Conservation (phyloP, 2,329 filamentous ascomycete genomes). For the Alternaria incomplexa region DNA sequence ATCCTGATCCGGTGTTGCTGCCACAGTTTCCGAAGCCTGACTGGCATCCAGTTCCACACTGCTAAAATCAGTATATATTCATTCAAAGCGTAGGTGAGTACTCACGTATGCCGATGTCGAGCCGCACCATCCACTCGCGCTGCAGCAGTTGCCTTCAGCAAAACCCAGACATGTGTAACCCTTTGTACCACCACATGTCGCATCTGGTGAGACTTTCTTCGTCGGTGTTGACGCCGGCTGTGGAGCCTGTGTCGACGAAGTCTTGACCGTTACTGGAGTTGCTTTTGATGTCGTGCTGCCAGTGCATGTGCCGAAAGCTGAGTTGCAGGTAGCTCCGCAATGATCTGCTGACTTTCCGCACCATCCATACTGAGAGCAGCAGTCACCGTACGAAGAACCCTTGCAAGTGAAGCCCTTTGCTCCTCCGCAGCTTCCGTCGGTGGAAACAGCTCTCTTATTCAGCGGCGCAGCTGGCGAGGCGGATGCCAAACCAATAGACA, state of each 20-base stretch:
- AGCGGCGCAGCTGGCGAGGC: slow-evolving; percentile 13
- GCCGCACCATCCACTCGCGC: slow-evolving; percentile 51
- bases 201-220: slow-evolving; percentile 40
- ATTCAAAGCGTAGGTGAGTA: slow-evolving; percentile 5
- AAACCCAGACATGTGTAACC: slow-evolving; percentile 34
- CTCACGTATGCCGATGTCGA: slow-evolving; percentile 30
- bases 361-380: slow-evolving; percentile 52
- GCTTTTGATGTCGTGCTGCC: slow-evolving; percentile 9
- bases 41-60: slow-evolving; percentile 44
- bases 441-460: slow-evolving; percentile 41
- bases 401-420: slow-evolving; percentile 50
- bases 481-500: slow-evolving; percentile 26
- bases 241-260: slow-evolving; percentile 18
- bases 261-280: not conserved
- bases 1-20: slow-evolving; percentile 18
- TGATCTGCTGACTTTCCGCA: slow-evolving; percentile 43
- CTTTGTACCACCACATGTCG: slow-evolving; percentile 32
- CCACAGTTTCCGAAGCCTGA: slow-evolving; percentile 39
- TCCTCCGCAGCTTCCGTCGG: slow-evolving; percentile 53
- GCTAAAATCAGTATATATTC: slow-evolving; percentile 7
- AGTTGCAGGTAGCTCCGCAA: slow-evolving; percentile 26
- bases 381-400: slow-evolving; percentile 52
- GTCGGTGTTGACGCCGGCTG: slow-evolving; percentile 28
- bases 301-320: slow-evolving; percentile 37
- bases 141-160: slow-evolving; percentile 48